Evolutionary conservation across 345 rosid genomes (phyloP).

Genomic region (Rhizophora mangle): DNA sequence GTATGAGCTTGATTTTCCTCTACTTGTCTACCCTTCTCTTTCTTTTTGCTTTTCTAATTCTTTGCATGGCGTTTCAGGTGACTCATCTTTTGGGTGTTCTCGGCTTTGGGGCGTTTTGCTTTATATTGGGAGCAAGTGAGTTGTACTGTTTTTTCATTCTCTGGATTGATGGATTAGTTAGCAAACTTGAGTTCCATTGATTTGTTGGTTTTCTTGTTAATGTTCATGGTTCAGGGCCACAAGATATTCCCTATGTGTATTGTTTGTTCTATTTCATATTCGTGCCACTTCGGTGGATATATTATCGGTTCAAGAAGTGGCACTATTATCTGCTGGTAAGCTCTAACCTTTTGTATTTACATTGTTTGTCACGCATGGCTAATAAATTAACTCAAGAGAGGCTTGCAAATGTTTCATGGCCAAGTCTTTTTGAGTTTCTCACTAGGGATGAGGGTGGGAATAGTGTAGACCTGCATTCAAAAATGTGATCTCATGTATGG

Average conservation of each 20-base stretch:
- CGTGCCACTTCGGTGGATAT: slow-evolving; percentile 97
- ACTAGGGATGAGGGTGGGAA: no score
- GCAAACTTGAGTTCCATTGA: slow-evolving; percentile 5
- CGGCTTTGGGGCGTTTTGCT: slow-evolving; percentile 91
- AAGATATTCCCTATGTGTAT: slow-evolving; percentile 75
- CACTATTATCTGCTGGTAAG: slow-evolving; percentile 96
- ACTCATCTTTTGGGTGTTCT: slow-evolving; percentile 89
- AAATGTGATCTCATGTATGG: no score
- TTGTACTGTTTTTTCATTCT: slow-evolving; percentile 3
- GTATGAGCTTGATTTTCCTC: not conserved
- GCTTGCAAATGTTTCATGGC: no score
- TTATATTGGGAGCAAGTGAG: slow-evolving; percentile 90
- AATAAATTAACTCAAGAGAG: no score
- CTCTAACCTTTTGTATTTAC: slow-evolving; percentile 9
- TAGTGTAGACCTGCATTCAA: no score
- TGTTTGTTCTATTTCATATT: slow-evolving; percentile 74
- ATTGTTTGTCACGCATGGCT: not conserved
- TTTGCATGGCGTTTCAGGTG: slow-evolving; percentile 40
- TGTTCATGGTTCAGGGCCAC: slow-evolving; percentile 61
- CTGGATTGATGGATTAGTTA: slow-evolving; percentile 14
- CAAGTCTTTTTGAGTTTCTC: no score
- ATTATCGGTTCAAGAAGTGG: slow-evolving; percentile 95
- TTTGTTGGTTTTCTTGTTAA: slow-evolving; percentile 9
- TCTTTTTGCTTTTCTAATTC: not conserved
- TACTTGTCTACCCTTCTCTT: not conserved